phyloP scores from a whole-genome alignment of 805 yeast genomes.

The Grigorovia transvaalensis region DNA sequence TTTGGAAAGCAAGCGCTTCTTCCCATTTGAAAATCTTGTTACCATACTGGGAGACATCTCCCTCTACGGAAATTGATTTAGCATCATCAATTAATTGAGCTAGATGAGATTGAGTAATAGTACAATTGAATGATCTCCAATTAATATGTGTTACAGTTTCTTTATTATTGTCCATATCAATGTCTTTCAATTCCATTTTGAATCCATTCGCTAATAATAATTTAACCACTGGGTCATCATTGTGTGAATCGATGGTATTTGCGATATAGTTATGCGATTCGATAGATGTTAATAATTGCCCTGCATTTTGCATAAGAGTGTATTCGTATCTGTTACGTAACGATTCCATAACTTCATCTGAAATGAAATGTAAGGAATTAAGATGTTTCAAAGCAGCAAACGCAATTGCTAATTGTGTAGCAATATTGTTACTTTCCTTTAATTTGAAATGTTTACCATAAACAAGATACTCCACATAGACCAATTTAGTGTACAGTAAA shows the following conservation, averaged over 20 bases:
- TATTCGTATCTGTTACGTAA: constrained; percentile 21
- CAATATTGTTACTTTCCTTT: constrained; percentile 15
- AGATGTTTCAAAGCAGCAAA: constrained; percentile 19
- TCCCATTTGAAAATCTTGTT: constrained; percentile 53
- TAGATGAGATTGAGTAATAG: constrained; percentile 58
- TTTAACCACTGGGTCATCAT: constrained; percentile 29
- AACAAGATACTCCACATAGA: constrained; percentile 34
- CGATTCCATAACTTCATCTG: constrained; percentile 13
- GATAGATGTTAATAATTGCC: constrained; percentile 12
- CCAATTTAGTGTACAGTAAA: constrained; percentile 37
- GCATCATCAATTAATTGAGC: constrained; percentile 47
- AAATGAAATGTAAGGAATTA: constrained; percentile 9
- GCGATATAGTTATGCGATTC: constrained; percentile 19
- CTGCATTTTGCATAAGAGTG: constrained; percentile 21
- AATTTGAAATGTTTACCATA: constrained; percentile 20
- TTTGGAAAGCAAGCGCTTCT: constrained; percentile 53
- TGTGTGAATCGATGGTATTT: constrained; percentile 8
- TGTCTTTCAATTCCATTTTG: constrained; percentile 9
- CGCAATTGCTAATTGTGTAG: constrained; percentile 15
- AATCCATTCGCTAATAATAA: constrained; percentile 29
- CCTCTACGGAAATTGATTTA: constrained; percentile 23
- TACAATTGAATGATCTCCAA: constrained; percentile 56
- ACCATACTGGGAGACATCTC: constrained; percentile 45
- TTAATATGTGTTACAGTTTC: constrained; percentile 37
- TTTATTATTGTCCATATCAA: constrained; percentile 5